These are phyloP conservation scores for Aspergillus avenaceus DNA, from an alignment of 495 filamentous ascomycete species.

Conservation along the genomic window DNA sequence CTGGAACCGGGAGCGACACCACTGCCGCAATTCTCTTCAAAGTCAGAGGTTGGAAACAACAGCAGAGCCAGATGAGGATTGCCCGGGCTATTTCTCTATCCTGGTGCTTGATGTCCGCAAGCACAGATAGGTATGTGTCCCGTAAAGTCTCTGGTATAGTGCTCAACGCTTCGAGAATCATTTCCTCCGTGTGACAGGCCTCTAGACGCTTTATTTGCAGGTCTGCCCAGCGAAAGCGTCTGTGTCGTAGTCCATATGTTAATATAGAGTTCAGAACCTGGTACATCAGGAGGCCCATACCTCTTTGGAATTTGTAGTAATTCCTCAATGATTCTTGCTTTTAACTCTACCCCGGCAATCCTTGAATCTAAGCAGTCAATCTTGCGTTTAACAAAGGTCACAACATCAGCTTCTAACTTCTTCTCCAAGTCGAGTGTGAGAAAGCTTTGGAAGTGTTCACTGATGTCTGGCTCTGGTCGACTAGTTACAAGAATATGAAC, in stretches of 20 bases:
- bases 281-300: too few species aligned
- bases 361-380: background rate
- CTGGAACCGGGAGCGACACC: background rate
- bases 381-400: constrained; percentile 5
- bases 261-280: too few species aligned
- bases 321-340: background rate
- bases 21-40: background rate
- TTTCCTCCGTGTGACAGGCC: background rate
- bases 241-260: too few species aligned
- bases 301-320: constrained; percentile 3
- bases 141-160: constrained; percentile 3
- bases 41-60: background rate
- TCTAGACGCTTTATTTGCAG: constrained; percentile 10
- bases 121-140: constrained; percentile 1
- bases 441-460: background rate
- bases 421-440: background rate
- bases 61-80: constrained; percentile 5
- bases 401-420: constrained; percentile 3
- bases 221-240: constrained; percentile 14
- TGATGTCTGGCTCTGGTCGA: constrained; percentile 8
- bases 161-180: background rate
- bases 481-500: constrained; percentile 16
- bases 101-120: background rate
- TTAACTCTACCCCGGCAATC: background rate
- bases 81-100: background rate